phyloP scores from a whole-genome alignment of 2,329 filamentous ascomycete genomes.

The Talaromyces sp. region DNA sequence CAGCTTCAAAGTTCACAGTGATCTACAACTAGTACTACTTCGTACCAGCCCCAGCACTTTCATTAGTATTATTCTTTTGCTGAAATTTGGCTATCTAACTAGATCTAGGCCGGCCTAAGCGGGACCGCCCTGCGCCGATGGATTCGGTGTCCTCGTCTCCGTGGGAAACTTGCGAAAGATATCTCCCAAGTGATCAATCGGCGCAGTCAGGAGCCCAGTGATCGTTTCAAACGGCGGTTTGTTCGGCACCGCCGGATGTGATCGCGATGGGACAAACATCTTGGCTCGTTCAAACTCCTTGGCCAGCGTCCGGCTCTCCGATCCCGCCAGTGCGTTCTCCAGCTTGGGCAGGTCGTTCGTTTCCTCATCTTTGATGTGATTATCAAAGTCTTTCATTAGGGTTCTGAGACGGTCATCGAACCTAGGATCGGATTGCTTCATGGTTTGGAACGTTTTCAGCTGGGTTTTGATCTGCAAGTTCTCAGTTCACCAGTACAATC shows the following conservation, averaged over 20 bases:
- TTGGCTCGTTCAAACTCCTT: conserved; percentile 50
- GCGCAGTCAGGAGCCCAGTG: conserved; percentile 51
- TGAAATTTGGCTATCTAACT: background rate
- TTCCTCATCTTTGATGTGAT: conserved; percentile 52
- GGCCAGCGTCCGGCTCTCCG: conserved; percentile 35
- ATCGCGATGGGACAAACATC: conserved; percentile 48
- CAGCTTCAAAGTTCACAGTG: background rate
- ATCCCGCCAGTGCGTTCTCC: conserved; percentile 36
- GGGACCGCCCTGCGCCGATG: background rate
- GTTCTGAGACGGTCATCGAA: conserved; percentile 42
- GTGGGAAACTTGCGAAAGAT: conserved; percentile 42
- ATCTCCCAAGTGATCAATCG: conserved; percentile 54
- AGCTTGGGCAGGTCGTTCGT: conserved; percentile 45
- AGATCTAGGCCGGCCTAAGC: background rate
- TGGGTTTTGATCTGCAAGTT: conserved; percentile 46
- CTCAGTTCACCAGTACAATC: background rate
- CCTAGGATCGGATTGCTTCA: conserved; percentile 34
- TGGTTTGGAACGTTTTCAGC: conserved; percentile 47
- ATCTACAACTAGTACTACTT: background rate
- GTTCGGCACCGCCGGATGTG: conserved; percentile 47
- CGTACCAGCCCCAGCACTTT: too few species aligned
- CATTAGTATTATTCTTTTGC: background rate
- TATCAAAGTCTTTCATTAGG: conserved; percentile 40
- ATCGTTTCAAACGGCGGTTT: conserved; percentile 55
- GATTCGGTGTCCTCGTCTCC: background rate